These are phyloP conservation scores for Cicer cuneatum DNA, from an alignment of 306 rosid species.

Conservation along the genomic window DNA sequence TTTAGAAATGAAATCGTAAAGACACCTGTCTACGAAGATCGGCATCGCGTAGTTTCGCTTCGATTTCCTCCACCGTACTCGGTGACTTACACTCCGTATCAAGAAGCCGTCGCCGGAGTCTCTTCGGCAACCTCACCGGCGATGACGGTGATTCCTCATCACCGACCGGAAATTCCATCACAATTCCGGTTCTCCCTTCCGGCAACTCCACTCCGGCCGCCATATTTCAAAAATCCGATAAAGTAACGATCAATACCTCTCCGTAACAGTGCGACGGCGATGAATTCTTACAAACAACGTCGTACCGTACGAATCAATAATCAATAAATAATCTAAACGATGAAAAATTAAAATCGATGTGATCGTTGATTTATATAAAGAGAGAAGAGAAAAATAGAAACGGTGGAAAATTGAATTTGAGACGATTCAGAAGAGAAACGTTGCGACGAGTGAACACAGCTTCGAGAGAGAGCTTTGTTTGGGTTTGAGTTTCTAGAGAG, in stretches of 20 bases:
- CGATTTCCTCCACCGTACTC: conserved; percentile 78
- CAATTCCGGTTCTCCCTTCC: conserved; percentile 47
- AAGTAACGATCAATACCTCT: conserved; percentile 15
- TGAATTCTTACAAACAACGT: conserved; percentile 26
- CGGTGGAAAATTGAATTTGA: conserved; percentile 21
- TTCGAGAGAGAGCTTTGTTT: conserved; percentile 24
- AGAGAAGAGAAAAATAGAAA: neutral
- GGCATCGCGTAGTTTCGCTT: conserved; percentile 85
- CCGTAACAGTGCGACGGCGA: conserved; percentile 41
- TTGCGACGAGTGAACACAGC: conserved; percentile 48
- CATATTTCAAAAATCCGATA: conserved; percentile 42
- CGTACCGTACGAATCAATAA: conserved; percentile 38
- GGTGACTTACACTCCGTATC: conserved; percentile 72
- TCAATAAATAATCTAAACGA: conserved; percentile 7
- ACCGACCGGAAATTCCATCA: conserved; percentile 55
- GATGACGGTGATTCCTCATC: conserved; percentile 57
- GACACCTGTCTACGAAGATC: conserved; percentile 92
- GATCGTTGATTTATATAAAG: neutral
- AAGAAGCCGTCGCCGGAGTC: conserved; percentile 74
- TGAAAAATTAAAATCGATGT: neutral
- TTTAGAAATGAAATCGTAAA: conserved; percentile 5
- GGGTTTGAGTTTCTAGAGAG: conserved; percentile 39
- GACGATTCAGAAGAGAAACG: conserved; percentile 36
- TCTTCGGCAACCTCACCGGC: conserved; percentile 70
- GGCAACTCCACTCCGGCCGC: conserved; percentile 62